These are phyloP conservation scores for Metschnikowia aberdeeniae DNA, from an alignment of 805 yeast genomes.

Conservation along the genomic window DNA sequence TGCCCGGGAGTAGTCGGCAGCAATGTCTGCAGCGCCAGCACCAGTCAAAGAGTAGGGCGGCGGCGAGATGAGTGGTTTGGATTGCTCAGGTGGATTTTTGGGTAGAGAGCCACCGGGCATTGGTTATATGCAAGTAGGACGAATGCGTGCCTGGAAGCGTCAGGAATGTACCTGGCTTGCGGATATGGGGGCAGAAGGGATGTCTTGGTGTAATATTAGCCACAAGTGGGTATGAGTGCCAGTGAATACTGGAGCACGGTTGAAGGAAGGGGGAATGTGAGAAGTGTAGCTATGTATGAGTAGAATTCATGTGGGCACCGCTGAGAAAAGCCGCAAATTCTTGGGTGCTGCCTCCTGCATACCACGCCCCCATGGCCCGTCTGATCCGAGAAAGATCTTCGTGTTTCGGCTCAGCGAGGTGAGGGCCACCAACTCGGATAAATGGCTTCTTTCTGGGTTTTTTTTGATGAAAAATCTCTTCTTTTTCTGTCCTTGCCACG, in stretches of 20 bases:
- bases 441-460: too few relatives aligned
- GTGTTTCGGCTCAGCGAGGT: too few relatives aligned
- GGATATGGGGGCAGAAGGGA: background rate
- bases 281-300: background rate
- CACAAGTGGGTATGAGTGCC: too few relatives aligned
- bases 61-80: slow-evolving; percentile 6
- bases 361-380: background rate
- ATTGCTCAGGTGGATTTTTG: slow-evolving; percentile 2
- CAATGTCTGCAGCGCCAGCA: slow-evolving; percentile 11
- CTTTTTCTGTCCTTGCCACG: too few relatives aligned
- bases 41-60: slow-evolving; percentile 11
- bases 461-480: too few relatives aligned
- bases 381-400: too few relatives aligned
- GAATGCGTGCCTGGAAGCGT: background rate
- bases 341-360: slow-evolving; percentile 3
- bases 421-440: too few relatives aligned
- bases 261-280: background rate
- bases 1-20: slow-evolving; percentile 5
- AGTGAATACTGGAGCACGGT: background rate
- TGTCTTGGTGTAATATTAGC: background rate
- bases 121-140: slow-evolving; percentile 3
- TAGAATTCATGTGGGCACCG: slow-evolving; percentile 2
- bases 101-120: slow-evolving; percentile 8
- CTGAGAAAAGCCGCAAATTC: slow-evolving; percentile 5
- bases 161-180: background rate